phyloP scores from a whole-genome alignment of 129 eudicot genomes.

The Pittosporum tobira region DNA sequence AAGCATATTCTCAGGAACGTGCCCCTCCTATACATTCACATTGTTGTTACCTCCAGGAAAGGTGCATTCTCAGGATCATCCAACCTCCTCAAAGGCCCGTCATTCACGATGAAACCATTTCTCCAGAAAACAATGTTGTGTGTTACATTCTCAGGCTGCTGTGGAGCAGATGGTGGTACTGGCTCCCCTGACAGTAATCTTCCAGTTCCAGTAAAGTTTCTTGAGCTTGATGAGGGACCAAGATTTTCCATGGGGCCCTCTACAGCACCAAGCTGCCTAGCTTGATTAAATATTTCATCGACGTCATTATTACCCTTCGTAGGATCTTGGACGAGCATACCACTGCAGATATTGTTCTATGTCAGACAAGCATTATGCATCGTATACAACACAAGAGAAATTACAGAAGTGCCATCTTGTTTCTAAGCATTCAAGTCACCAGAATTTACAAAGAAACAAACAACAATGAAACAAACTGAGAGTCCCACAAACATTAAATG shows the following conservation, averaged over 20 bases:
- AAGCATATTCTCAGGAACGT: no score
- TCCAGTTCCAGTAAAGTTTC: constrained; percentile 84
- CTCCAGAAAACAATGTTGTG: constrained; percentile 96
- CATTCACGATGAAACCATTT: constrained; percentile 80
- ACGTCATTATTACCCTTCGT: constrained; percentile 58
- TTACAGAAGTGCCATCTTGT: no score
- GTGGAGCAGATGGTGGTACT: constrained; percentile 50
- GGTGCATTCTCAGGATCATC: constrained; percentile 94
- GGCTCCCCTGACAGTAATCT: constrained; percentile 68
- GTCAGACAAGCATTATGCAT: constrained; percentile 11
- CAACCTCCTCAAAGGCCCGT: constrained; percentile 91
- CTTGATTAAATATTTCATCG: constrained; percentile 85
- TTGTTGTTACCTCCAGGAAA: constrained; percentile 59
- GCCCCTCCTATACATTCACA: neutral
- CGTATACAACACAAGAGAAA: neutral
- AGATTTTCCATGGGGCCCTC: constrained; percentile 66
- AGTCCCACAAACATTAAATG: no score
- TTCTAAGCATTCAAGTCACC: no score
- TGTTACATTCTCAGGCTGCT: constrained; percentile 61
- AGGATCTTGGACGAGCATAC: constrained; percentile 97
- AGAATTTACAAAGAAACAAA: no score
- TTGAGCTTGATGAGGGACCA: constrained; percentile 70
- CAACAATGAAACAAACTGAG: no score
- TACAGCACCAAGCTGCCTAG: constrained; percentile 74
- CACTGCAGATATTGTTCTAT: constrained; percentile 40